A percentile compares a stretch with the other conserved stretches of the same genome.
These are phyloP conservation scores for Wickerhamiella kazuoi DNA, from an alignment of 805 yeast genomes.

Conservation along the genomic window DNA sequence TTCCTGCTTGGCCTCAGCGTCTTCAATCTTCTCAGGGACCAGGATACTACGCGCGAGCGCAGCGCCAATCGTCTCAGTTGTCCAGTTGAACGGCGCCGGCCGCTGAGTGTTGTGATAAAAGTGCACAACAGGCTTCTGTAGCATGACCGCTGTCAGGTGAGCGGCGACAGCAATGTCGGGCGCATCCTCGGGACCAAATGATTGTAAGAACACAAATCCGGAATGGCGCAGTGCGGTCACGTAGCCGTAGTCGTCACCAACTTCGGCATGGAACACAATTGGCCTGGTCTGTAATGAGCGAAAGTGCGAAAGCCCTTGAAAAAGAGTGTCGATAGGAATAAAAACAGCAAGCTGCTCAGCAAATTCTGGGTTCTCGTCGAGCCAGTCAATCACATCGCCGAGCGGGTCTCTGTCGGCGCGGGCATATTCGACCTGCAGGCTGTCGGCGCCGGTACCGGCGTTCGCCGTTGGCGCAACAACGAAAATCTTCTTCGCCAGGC, in stretches of 20 bases:
- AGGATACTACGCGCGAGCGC: constrained; percentile 11
- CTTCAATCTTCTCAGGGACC: constrained; percentile 5
- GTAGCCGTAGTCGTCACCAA: constrained; percentile 41
- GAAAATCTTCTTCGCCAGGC: constrained; percentile 1
- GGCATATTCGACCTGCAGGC: not conserved
- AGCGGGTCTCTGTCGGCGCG: constrained; percentile 3
- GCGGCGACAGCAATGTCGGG: constrained; percentile 39
- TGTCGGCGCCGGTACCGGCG: not conserved
- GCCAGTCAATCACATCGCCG: constrained; percentile 2
- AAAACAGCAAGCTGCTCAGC: constrained; percentile 9
- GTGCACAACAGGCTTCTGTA: constrained; percentile 48
- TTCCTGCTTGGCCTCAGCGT: constrained; percentile 8
- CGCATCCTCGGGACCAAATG: constrained; percentile 41
- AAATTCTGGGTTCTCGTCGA: not conserved
- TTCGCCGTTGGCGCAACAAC: not conserved
- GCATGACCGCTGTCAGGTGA: constrained; percentile 33
- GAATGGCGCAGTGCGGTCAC: constrained; percentile 61
- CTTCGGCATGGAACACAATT: constrained; percentile 12
- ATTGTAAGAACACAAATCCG: constrained; percentile 44
- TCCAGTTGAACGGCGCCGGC: constrained; percentile 12
- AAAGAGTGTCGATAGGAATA: constrained; percentile 9
- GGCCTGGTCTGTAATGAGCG: constrained; percentile 6
- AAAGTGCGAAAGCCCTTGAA: constrained; percentile 12
- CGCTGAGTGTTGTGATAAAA: constrained; percentile 28
- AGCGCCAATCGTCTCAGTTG: constrained; percentile 12